Base-by-base conservation (phyloP, 495 filamentous ascomycete genomes). In the Penicillium bovifimosum region DNA sequence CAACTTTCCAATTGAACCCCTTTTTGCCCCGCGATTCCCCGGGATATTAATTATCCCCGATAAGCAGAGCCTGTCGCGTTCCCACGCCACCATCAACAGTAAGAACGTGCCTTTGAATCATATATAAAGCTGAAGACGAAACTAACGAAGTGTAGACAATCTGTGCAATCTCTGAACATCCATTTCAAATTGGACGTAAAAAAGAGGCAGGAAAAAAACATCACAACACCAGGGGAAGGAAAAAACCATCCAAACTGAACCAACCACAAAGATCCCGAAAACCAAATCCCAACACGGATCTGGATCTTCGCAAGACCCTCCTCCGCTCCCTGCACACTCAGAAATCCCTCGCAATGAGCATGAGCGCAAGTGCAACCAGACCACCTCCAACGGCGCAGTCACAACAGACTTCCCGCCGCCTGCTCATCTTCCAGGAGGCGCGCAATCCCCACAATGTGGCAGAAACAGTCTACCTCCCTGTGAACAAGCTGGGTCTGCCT, bases 401-500 rank as follows among this genome's bases (percentile, higher is more conserved):
- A n/a, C 28, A 33, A 16, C 42, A 53, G 2, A 50, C 52, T 3
- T 16, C 58, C 6, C 63, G 64, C 49, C 70, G 67, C 39, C 67
- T 71, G 24, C 58, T 73, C 46, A 66, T 72, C 52, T 70, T 71
- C 60, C 70, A 72, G 41, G 67, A 71, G 33, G 53, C 64, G 47
- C 64, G 63, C 45, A 67, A 70, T 43, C 65, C 70, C 0, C 46
- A 58, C 34, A 67, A 66, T 51, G 35, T 49, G 14, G 44, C 68
- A 6, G 68, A 74, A 48, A 50, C 58, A 26, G 51, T 63, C 46
- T 76, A 74, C 44, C 41, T 67, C 7, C 68, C 71, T 46, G 66
- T 76, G 59, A 76, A 76, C 61, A 70, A 71, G 47, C 67, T 71
- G 13, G 72, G 72, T 1, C 57, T 76, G 5, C 72, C 72, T 0